These are phyloP conservation scores for Capsella bursapastoris DNA, from an alignment of 345 rosid species.

Conservation along the genomic window DNA sequence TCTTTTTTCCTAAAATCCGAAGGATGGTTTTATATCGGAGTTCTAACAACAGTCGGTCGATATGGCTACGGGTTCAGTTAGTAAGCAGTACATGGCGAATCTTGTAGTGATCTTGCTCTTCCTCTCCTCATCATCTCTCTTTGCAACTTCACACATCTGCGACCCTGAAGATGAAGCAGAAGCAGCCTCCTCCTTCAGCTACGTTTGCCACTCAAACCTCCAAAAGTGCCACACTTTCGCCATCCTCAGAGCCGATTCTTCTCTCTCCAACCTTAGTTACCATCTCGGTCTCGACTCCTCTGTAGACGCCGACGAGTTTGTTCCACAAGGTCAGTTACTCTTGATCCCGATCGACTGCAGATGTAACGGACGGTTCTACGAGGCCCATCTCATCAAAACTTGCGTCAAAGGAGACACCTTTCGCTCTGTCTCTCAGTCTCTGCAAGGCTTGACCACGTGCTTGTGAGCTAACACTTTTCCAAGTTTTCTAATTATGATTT, in stretches of 20 bases:
- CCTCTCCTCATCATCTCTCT: slow-evolving; percentile 42
- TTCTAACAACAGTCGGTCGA: neutral
- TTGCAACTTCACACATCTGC: slow-evolving; percentile 58
- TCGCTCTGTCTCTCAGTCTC: slow-evolving; percentile 58
- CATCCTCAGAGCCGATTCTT: slow-evolving; percentile 56
- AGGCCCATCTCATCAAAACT: slow-evolving; percentile 58
- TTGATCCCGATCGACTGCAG: slow-evolving; percentile 67
- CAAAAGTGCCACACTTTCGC: slow-evolving; percentile 60
- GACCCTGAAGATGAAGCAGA: slow-evolving; percentile 48
- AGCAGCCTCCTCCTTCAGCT: slow-evolving; percentile 47
- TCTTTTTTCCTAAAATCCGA: neutral
- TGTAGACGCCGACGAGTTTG: slow-evolving; percentile 60
- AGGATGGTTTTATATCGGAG: neutral
- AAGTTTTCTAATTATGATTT: neutral
- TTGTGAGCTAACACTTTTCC: slow-evolving; percentile 16
- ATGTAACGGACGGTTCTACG: slow-evolving; percentile 61
- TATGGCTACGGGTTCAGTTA: slow-evolving; percentile 51
- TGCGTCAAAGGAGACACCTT: slow-evolving; percentile 68
- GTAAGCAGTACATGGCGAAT: slow-evolving; percentile 46
- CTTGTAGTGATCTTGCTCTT: slow-evolving; percentile 43
- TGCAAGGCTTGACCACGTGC: slow-evolving; percentile 77
- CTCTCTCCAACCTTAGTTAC: slow-evolving; percentile 46
- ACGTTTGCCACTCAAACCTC: slow-evolving; percentile 49
- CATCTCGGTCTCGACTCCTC: slow-evolving; percentile 58
- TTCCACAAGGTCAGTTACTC: slow-evolving; percentile 53